These are phyloP conservation scores for Salicornia ramosissima DNA, from an alignment of 148 eudicot species.

Conservation along the genomic window DNA sequence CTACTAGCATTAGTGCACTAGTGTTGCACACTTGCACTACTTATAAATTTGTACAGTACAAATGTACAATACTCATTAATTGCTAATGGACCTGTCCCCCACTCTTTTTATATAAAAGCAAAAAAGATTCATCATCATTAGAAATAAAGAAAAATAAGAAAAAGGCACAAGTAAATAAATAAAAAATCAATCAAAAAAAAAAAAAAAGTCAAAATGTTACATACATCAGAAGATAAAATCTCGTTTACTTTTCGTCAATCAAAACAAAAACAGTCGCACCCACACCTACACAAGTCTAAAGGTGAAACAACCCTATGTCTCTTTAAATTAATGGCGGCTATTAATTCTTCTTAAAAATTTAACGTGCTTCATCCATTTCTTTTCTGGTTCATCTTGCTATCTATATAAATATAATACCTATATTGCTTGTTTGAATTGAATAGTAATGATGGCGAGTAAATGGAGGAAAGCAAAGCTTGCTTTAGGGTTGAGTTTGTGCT, in stretches of 20 bases:
- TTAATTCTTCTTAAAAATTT: neutral
- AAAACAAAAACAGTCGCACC: neutral
- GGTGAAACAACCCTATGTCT: slow-evolving; percentile 13
- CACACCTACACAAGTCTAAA: neutral
- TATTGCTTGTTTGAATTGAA: neutral
- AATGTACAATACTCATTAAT: neutral
- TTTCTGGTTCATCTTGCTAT: neutral
- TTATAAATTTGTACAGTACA: too few species aligned
- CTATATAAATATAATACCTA: neutral
- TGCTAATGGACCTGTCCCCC: neutral
- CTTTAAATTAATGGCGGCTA: slow-evolving; percentile 19
- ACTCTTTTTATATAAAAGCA: neutral
- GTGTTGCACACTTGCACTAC: too few species aligned
- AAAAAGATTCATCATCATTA: neutral
- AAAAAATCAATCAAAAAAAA: too few species aligned
- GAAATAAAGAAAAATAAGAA: too few species aligned
- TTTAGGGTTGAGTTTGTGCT: slow-evolving; percentile 52
- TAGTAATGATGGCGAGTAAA: slow-evolving; percentile 46
- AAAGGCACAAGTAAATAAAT: neutral
- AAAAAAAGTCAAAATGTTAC: neutral
- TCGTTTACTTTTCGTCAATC: slow-evolving; percentile 4
- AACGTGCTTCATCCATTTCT: neutral
- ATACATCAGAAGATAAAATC: neutral
- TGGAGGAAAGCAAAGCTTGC: slow-evolving; percentile 75
- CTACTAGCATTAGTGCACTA: too few species aligned